Evolutionary conservation across 768 basidiomycete genomes (phyloP), one percentile per base, ranked within the genome.

Genomic region (Phlebiopsis flavidoalba): DNA sequence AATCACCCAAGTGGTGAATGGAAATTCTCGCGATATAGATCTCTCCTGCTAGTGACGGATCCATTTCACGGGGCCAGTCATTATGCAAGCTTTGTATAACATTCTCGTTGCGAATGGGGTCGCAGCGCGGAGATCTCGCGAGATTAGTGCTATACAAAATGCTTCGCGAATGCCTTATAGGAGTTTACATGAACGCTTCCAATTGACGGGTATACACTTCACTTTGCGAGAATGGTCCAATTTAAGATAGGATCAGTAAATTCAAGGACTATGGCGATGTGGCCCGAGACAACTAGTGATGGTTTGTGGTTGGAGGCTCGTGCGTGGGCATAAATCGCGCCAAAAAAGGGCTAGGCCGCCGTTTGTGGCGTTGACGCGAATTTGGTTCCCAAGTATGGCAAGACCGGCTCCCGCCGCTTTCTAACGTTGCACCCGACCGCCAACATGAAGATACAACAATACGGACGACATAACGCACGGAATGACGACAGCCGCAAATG

Each of bases 1-100:
- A n/a, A 74, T 63, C 49, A 72, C 54, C 63, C 36, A 77, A 48
- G 21, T 76, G 48, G 66, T 57, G 56, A 88, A 82, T 2, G 85
- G 87, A 64, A 77, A 86, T 21, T 87, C 86, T 45, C 74, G 74
- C 2, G 77, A 75, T 31, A 89, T 71, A 6, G 77, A 65, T 62
- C 83, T 83, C 66, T 88, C 87, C 62, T 89, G 88, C n/a, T 0
- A 79, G 73, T 21, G 72, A n/a, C 60, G 1, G 83, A n/a, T 82
- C 88, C 88, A 89, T 69, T 70, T 72, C 46, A 74, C 68, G 19
- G 69, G 59, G 19, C n/a, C 65, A 66, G 17, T 63, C 64, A 14
- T 62, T 61, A 0, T 61, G 53, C 7, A 70, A n/a, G 52, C 8
- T 8, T n/a, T 36, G 61, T 67, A 67, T 11, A 57, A n/a, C 21